Percentiles rank a stretch among this genome's conserved stretches.
Conservation (phyloP, 2,329 filamentous ascomycete species). For the Didymella exigua region DNA sequence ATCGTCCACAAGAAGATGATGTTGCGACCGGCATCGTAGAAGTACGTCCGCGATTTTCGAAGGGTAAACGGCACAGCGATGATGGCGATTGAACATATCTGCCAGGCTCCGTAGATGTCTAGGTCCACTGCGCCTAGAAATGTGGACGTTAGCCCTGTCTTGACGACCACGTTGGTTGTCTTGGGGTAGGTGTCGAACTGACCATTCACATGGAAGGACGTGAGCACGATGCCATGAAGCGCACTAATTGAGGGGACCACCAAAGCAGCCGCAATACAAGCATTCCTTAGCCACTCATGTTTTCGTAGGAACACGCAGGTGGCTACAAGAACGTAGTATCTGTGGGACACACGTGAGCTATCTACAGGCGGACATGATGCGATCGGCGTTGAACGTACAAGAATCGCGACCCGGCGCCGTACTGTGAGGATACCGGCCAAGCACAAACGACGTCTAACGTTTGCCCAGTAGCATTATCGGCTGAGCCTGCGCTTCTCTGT, state of each 20-base stretch:
- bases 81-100: conserved; percentile 69
- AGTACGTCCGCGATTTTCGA: conserved; percentile 67
- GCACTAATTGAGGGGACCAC: conserved; percentile 68
- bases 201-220: conserved; percentile 65
- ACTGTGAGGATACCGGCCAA: conserved; percentile 64
- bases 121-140: conserved; percentile 66
- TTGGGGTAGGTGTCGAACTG: conserved; percentile 33
- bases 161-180: not conserved
- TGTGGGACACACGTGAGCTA: conserved; percentile 49
- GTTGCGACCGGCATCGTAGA: conserved; percentile 66
- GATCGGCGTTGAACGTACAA: conserved; percentile 45
- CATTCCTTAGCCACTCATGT: conserved; percentile 65
- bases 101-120: conserved; percentile 72
- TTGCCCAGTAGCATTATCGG: conserved; percentile 24
- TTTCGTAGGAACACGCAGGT: conserved; percentile 68
- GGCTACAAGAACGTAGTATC: conserved; percentile 66
- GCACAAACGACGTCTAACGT: conserved; percentile 59
- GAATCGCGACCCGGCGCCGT: conserved; percentile 60
- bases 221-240: conserved; percentile 67
- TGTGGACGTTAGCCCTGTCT: conserved; percentile 14
- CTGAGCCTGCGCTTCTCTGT: conserved; percentile 11
- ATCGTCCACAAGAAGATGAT: conserved; percentile 70
- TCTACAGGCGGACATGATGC: conserved; percentile 11
- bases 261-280: conserved; percentile 65
- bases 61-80: conserved; percentile 68